These are phyloP conservation scores for Gnetum montanum DNA, from an alignment of 75 land plant species.

Conservation along the genomic window DNA sequence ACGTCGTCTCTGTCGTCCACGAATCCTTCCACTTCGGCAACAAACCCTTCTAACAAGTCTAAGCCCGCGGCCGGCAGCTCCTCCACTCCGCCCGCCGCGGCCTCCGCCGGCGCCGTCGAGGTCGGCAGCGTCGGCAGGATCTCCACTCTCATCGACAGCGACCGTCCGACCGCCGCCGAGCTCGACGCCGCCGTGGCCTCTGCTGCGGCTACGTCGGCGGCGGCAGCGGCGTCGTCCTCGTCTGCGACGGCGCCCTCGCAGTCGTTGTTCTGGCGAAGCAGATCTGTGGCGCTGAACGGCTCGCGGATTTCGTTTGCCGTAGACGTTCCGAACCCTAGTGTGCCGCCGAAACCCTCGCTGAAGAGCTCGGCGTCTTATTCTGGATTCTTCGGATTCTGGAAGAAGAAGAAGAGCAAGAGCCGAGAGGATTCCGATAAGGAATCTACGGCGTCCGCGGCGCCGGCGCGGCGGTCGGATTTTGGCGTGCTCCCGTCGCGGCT, in stretches of 20 bases:
- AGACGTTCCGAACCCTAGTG: not conserved
- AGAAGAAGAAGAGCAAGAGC: not conserved
- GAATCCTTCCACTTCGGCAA: conserved; percentile 9
- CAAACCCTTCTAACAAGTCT: not conserved
- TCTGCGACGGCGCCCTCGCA: too few species aligned
- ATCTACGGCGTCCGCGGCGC: too few species aligned
- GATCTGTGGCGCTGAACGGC: conserved; percentile 3
- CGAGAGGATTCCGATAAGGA: not conserved
- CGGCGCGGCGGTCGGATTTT: not conserved
- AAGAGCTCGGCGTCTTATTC: not conserved
- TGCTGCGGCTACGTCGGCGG: not conserved
- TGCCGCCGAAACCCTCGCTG: not conserved
- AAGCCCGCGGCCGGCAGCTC: not conserved
- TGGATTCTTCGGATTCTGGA: not conserved
- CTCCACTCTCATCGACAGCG: conserved; percentile 45
- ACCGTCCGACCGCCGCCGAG: conserved; percentile 9
- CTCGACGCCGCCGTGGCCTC: not conserved
- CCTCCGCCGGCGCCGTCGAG: conserved; percentile 14
- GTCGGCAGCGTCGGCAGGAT: conserved; percentile 35
- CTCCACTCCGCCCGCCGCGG: too few species aligned
- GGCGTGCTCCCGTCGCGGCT: not conserved
- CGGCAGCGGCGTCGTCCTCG: too few species aligned
- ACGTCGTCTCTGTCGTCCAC: conserved; percentile 26
- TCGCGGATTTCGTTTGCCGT: not conserved
- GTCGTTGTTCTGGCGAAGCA: not conserved